Evolutionary conservation across 2,329 filamentous ascomycete genomes (phyloP), one percentile per base, ranked within the genome.

Genomic region (Ophiostoma fasciatum): DNA sequence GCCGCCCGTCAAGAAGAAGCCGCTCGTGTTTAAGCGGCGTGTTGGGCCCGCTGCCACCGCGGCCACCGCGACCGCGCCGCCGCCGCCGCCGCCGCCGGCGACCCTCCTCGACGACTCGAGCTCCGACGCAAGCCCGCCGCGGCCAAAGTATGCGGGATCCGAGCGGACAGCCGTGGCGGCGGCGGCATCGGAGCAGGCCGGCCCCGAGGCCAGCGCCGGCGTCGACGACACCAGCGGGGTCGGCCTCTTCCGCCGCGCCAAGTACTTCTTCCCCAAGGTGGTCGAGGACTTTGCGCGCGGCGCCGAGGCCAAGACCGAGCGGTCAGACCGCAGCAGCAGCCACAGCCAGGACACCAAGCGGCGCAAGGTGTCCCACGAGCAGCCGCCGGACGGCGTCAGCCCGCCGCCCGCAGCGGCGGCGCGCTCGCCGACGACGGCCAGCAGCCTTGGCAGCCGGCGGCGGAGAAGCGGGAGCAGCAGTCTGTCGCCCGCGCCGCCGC

Each of bases 171-270:
- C n/a, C n/a, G n/a, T n/a, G n/a, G n/a, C n/a, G n/a, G n/a, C n/a
- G n/a, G n/a, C n/a, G n/a, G n/a, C n/a, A n/a, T n/a, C n/a, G n/a
- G n/a, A n/a, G n/a, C n/a, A n/a, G n/a, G n/a, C n/a, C n/a, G n/a
- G n/a, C n/a, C n/a, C n/a, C n/a, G n/a, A n/a, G n/a, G n/a, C n/a
- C n/a, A n/a, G n/a, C n/a, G n/a, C n/a, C n/a, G n/a, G n/a, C n/a
- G n/a, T n/a, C n/a, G n/a, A n/a, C n/a, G n/a, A n/a, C n/a, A 47
- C 50, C 14, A 44, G 48, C 20, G 56, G 61, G 3, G 54, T 73
- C 10, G 55, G 54, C 2, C 52, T 73, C 6, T 74, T 74, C 43
- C 58, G 61, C 28, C 63, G 64, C 5, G 57, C 63, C 11, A 63
- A 62, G 42, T 57, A 63, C 39, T 67, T 69, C 48, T 66, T 64